Percentiles rank a stretch among this genome's conserved stretches.
Evolutionary conservation across 805 yeast species (phyloP).

Genomic region (Saccharomycopsis sp.): DNA sequence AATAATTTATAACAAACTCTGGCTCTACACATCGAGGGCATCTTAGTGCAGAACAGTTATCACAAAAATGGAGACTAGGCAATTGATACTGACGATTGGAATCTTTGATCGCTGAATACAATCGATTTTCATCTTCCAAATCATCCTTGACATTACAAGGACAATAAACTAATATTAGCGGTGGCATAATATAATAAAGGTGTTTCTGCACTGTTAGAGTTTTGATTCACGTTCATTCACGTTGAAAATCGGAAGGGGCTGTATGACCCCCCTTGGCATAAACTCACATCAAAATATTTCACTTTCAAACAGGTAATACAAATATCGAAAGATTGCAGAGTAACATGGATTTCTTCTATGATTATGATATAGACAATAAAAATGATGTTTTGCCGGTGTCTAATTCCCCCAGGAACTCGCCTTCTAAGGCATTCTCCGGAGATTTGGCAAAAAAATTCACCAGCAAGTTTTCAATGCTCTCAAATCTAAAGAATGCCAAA

Average conservation of each 20-base stretch:
- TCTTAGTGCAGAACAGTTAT: constrained; percentile 25
- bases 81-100: constrained; percentile 18
- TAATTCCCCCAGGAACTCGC: not conserved
- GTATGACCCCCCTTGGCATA: no score
- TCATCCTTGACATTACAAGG: constrained; percentile 4
- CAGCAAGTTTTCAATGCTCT: constrained; percentile 6
- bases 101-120: constrained; percentile 21
- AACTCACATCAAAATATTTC: no score
- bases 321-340: no score
- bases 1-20: constrained; percentile 24
- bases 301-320: no score
- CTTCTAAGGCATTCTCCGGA: not conserved
- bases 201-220: not conserved
- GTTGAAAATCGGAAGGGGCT: no score
- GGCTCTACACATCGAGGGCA: constrained; percentile 27
- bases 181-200: not conserved
- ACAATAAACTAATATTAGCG: constrained; percentile 1
- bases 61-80: constrained; percentile 26
- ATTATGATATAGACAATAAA: constrained; percentile 11
- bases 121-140: not conserved
- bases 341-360: constrained; percentile 17
- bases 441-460: constrained; percentile 8
- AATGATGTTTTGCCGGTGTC: not conserved
- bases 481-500: not conserved
- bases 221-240: no score